These are phyloP conservation scores for Pichia sp. DNA, from an alignment of 1,139 yeast genomes.

Conservation along the genomic window DNA sequence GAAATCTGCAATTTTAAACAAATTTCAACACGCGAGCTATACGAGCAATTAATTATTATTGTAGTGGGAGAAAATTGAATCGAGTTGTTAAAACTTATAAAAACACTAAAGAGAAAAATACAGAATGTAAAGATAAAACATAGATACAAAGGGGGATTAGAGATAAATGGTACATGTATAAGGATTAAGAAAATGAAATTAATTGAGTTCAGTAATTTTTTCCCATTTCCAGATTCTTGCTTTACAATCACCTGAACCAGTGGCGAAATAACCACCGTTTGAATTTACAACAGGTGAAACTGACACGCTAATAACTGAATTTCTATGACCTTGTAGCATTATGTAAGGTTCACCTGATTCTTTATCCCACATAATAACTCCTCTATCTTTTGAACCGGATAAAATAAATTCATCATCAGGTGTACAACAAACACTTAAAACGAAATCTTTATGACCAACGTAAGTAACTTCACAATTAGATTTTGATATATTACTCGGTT, in stretches of 20 bases:
- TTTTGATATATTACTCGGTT: slow-evolving; percentile 35
- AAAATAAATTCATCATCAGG: slow-evolving; percentile 89
- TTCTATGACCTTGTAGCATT: slow-evolving; percentile 96
- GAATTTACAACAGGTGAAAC: slow-evolving; percentile 52
- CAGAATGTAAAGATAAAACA: no score
- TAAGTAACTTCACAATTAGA: slow-evolving; percentile 86
- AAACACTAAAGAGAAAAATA: no score
- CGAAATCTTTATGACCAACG: slow-evolving; percentile 95
- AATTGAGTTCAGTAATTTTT: slow-evolving; percentile 16
- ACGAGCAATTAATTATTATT: no score
- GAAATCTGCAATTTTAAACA: no score
- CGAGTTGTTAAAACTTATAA: no score
- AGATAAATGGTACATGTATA: no score
- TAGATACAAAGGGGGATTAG: no score
- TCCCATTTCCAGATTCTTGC: slow-evolving; percentile 93
- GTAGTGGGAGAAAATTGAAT: no score
- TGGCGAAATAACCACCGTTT: slow-evolving; percentile 80
- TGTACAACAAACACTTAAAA: slow-evolving; percentile 87
- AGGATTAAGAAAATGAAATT: not conserved
- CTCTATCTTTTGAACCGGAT: slow-evolving; percentile 95
- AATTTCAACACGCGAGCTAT: no score
- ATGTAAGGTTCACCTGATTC: slow-evolving; percentile 85
- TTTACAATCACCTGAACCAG: slow-evolving; percentile 97
- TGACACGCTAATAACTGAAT: slow-evolving; percentile 91
- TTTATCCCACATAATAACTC: slow-evolving; percentile 97